A percentile compares a stretch with the other conserved stretches of the same genome.
Evolutionary conservation across 106 monocot genomes (phyloP).

Genomic region (Dendrobium catenatum): DNA sequence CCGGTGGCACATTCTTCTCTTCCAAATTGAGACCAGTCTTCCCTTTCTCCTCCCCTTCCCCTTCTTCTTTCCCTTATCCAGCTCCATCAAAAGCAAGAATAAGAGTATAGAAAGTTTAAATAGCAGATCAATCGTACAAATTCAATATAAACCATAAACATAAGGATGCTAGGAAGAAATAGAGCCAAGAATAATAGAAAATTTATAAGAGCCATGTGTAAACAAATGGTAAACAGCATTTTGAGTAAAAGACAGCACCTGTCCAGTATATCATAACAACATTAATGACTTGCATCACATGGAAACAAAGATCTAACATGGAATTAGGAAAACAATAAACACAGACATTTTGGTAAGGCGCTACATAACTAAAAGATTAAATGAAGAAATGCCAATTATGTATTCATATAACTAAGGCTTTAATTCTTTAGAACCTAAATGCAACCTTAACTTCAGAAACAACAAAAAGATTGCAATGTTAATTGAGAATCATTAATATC

Average conservation of each 20-base stretch:
- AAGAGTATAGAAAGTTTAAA: background rate
- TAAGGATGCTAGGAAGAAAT: background rate
- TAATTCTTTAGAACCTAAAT: background rate
- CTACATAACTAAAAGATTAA: background rate
- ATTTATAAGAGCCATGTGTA: background rate
- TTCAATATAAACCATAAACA: background rate
- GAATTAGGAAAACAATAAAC: background rate
- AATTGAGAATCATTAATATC: slow-evolving; percentile 14
- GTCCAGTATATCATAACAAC: background rate
- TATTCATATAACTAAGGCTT: background rate
- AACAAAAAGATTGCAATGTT: slow-evolving; percentile 8
- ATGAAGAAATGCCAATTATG: background rate
- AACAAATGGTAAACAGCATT: background rate
- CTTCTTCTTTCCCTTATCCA: background rate
- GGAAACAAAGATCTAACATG: background rate
- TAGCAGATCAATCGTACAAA: background rate
- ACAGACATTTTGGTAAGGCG: background rate
- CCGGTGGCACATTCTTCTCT: background rate
- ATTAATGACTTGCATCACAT: background rate
- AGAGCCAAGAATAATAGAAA: background rate
- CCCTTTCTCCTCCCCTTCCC: background rate
- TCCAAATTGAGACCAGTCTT: background rate
- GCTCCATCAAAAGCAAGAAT: slow-evolving; percentile 1
- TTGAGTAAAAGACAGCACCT: background rate
- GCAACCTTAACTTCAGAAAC: background rate